These are phyloP conservation scores for Pythium brachiatum DNA, from an alignment of 352 stramenopile genomes.

Conservation along the genomic window DNA sequence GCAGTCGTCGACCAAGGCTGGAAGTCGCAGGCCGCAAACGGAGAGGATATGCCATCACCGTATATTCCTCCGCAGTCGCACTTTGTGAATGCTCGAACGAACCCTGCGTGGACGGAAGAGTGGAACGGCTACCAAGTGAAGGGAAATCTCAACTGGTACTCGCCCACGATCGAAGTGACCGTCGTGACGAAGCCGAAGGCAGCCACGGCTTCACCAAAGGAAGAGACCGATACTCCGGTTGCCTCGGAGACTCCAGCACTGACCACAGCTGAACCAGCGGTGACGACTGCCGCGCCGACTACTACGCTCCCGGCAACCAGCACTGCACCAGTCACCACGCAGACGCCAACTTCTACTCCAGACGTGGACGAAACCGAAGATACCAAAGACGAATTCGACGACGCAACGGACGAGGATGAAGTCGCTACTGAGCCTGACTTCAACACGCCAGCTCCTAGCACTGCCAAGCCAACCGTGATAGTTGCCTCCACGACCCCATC, in stretches of 20 bases:
- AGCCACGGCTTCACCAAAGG: not conserved
- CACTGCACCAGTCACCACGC: not conserved
- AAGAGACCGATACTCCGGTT: not conserved
- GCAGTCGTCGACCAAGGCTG: slow-evolving; percentile 81
- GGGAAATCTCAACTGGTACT: slow-evolving; percentile 58
- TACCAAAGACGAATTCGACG: slow-evolving; percentile 20
- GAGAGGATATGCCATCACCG: slow-evolving; percentile 54
- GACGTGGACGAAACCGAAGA: slow-evolving; percentile 13
- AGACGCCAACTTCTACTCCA: too few relatives aligned
- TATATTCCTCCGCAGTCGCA: slow-evolving; percentile 73
- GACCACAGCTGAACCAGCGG: not conserved
- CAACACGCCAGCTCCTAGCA: not conserved
- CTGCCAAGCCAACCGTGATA: not conserved
- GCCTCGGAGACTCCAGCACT: not conserved
- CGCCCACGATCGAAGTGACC: slow-evolving; percentile 29
- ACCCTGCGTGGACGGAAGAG: slow-evolving; percentile 50
- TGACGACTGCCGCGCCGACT: not conserved
- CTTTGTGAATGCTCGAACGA: slow-evolving; percentile 79
- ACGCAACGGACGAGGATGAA: slow-evolving; percentile 18
- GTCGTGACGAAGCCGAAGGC: not conserved
- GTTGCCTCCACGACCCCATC: not conserved
- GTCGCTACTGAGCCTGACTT: slow-evolving; percentile 28
- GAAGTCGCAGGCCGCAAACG: slow-evolving; percentile 42
- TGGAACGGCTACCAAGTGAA: slow-evolving; percentile 74
- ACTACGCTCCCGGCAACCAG: not conserved